Percentiles rank a stretch among this genome's conserved stretches.
These are phyloP conservation scores for Curvularia verruculosa DNA, from an alignment of 2,329 filamentous ascomycete genomes.

Conservation along the genomic window DNA sequence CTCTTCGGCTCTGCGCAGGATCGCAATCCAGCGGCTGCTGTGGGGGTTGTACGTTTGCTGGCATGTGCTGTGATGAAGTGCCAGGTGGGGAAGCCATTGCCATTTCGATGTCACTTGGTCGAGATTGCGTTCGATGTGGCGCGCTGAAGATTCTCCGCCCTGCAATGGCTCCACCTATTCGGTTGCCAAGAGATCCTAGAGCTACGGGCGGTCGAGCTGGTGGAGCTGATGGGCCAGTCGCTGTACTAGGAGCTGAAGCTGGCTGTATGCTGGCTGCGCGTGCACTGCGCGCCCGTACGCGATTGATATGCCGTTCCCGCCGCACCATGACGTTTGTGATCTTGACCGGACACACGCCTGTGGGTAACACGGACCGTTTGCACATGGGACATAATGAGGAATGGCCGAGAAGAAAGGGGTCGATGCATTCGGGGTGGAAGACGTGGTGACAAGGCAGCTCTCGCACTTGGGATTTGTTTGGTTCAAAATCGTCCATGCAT, in stretches of 20 bases:
- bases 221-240: slow-evolving; percentile 3
- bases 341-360: slow-evolving; percentile 58
- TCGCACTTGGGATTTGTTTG: slow-evolving; percentile 73
- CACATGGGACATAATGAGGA: slow-evolving; percentile 91
- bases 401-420: slow-evolving; percentile 76
- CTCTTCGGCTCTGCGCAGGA: slow-evolving; percentile 44
- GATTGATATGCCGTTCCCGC: slow-evolving; percentile 72
- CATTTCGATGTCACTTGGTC: slow-evolving; percentile 43
- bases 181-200: slow-evolving; percentile 34
- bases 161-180: slow-evolving; percentile 29
- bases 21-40: slow-evolving; percentile 17
- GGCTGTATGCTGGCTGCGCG: slow-evolving; percentile 13
- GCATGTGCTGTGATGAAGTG: neutral
- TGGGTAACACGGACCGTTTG: slow-evolving; percentile 80
- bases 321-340: slow-evolving; percentile 84
- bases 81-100: slow-evolving; percentile 11
- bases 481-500: slow-evolving; percentile 80
- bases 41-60: neutral
- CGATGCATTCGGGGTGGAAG: slow-evolving; percentile 91
- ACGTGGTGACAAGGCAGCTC: slow-evolving; percentile 91
- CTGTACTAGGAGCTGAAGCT: slow-evolving; percentile 1
- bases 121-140: slow-evolving; percentile 28
- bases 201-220: slow-evolving; percentile 14
- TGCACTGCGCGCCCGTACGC: slow-evolving; percentile 59
- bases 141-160: slow-evolving; percentile 44